Base-by-base conservation (phyloP, 179 eudicot genomes). In the Monotropa hypopitys region DNA sequence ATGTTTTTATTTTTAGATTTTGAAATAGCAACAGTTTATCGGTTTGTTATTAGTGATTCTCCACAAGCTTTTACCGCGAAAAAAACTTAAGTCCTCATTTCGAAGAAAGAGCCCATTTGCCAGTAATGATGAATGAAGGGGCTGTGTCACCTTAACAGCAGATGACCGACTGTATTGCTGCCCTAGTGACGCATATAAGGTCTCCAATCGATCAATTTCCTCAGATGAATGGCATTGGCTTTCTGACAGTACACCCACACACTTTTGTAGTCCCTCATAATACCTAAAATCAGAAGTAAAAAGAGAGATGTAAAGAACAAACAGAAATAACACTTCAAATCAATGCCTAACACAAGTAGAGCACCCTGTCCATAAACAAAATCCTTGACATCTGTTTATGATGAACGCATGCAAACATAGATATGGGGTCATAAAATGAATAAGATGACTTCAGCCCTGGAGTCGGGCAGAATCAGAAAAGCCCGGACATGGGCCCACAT, bases 241-340 rank as follows among this genome's bases (percentile, higher is more conserved):
- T 76, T 87, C 92, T 74, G 91, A 84, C 83, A 84, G 80, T 49
- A 96, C 85, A 28, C 99, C 98, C 71, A 88, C 78, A 81, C 99
- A 96, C 86, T 83, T 94, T 78, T 96, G 99, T 82, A 96, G 82
- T 51, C 98, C 99, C 86, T 96, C 98, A 84, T 92, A 94, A 74
- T 96, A 96, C 80, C 99, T 96, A 81, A 45, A 73, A 7, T 57
- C 21, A 81, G 42, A 73, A 45, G 49, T 69, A 18, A 38, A 56
- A 75, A 28, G 10, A 47, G 7, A n/a, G 57, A 53, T 7, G 53
- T 23, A 20, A 26, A 9, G 13, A 23, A 26, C 35, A 7, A 12
- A 67, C 12, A 50, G 6, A 26, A 13, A 62, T 20, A 54, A 71
- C 11, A 76, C 51, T 35, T 80, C 42, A 68, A 63, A 61, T 11